These are phyloP conservation scores for Fermentozyma sake DNA, from an alignment of 1,139 yeast species.

Conservation along the genomic window DNA sequence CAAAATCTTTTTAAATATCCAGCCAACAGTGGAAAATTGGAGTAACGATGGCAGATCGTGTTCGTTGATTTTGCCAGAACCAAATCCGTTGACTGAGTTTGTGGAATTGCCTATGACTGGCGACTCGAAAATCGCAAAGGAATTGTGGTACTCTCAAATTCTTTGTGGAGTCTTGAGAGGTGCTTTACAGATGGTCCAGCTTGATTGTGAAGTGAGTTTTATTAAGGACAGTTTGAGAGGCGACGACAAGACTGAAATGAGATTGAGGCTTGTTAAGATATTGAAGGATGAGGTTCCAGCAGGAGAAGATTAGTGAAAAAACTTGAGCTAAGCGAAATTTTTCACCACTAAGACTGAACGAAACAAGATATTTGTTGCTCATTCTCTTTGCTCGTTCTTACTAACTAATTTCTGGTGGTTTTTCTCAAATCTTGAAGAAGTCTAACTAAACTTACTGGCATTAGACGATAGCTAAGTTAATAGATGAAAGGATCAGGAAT, in stretches of 20 bases:
- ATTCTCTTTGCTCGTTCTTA: too few species aligned
- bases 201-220: constrained; percentile 82
- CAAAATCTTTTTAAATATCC: constrained; percentile 78
- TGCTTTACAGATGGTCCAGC: constrained; percentile 91
- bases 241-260: constrained; percentile 74
- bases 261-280: constrained; percentile 65
- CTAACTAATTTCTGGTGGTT: too few species aligned
- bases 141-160: constrained; percentile 89
- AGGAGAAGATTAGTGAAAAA: constrained; percentile 69
- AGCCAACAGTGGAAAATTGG: constrained; percentile 78
- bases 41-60: constrained; percentile 70
- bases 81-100: constrained; percentile 87
- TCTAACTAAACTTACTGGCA: too few species aligned
- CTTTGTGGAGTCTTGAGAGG: constrained; percentile 89
- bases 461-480: too few species aligned
- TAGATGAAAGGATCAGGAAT: too few species aligned
- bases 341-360: too few species aligned
- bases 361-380: too few species aligned
- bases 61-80: constrained; percentile 65
- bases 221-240: constrained; percentile 81
- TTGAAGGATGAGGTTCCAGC: constrained; percentile 95
- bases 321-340: not conserved
- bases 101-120: constrained; percentile 75
- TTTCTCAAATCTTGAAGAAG: too few species aligned
- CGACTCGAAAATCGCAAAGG: constrained; percentile 63